Base-by-base conservation (phyloP, 2,329 filamentous ascomycete species). In the Colletotrichum theobromicola region DNA sequence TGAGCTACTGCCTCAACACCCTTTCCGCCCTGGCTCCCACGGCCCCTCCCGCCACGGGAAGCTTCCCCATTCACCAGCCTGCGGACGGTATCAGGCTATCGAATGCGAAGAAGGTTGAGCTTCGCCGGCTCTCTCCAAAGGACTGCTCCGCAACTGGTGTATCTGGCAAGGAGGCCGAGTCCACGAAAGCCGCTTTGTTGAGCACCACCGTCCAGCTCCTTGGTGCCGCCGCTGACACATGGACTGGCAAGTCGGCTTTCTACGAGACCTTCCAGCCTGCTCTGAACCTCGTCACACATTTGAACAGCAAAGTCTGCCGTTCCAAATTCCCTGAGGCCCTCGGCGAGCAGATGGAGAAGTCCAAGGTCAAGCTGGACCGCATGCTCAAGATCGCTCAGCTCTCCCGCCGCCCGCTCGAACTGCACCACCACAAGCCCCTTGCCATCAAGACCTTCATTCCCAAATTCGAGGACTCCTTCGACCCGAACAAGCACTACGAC, bases 401-500 rank as follows among this genome's bases (percentile, higher is more conserved):
- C 24, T 85, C 89, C 55, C 95, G 96, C 50, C 92, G 94, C 10
- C 95, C 95, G 3, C 91, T 98, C 34, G 91, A 95, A 79, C 91
- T 99, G 4, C 97, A 99, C 86, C 90, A 97, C 84, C 97, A 99
- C 88, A 90, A 90, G 1, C 95, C 96, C 0, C 90, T 98, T 4
- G 93, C 97, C 26, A 98, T 98, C 87, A 96, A 96, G 84, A 93
- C 92, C 9, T 93, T 91, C 73, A 92, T 98, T 61, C 97, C 97
- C 84, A 98, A 98, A 84, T 99, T 98, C 86, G 97, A 98, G 86
- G 96, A 98, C 82, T 90, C 91, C 72, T 99, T 95, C 90, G 97
- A 98, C 83, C 97, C 97, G 4, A 92, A 94, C 87, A 96, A 95
- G 86, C 97, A 98, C 89, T 98, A 99, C 90, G 97, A 99, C 82